Conservation (phyloP, 2,329 filamentous ascomycete species). For the Cercospora zeae-maydis region DNA sequence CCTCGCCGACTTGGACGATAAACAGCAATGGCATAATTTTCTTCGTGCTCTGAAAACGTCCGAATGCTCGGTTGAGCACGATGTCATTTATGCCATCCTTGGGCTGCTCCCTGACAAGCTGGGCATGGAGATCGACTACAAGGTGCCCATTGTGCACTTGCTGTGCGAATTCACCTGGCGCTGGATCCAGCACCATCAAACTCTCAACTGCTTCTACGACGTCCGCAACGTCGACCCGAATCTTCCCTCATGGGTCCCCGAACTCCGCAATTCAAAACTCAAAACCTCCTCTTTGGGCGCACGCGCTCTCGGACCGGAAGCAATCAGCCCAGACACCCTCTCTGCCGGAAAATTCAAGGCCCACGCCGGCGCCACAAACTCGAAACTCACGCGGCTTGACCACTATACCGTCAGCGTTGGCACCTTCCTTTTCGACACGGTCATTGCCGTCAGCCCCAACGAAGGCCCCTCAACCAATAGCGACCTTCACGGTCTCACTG, state of each 20-base stretch:
- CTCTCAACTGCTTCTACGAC: conserved; percentile 5
- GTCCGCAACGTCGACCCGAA: conserved; percentile 3
- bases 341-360: conserved; percentile 5
- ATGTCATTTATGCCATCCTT: conserved; percentile 5
- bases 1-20: neutral
- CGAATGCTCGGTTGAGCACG: conserved; percentile 7
- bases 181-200: neutral
- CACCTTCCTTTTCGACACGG: conserved; percentile 3
- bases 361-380: neutral
- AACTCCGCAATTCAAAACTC: neutral
- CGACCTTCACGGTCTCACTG: neutral
- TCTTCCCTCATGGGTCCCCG: conserved; percentile 8
- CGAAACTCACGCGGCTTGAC: neutral
- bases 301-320: conserved; percentile 1
- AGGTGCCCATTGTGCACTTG: neutral
- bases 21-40: neutral
- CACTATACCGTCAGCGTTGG: neutral
- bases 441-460: neutral
- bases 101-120: conserved; percentile 6
- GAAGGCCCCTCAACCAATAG: neutral
- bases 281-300: neutral
- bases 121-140: conserved; percentile 7
- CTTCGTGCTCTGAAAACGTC: neutral
- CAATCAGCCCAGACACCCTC: conserved; percentile 5
- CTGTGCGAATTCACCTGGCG: conserved; percentile 7